phyloP scores from a whole-genome alignment of 2,329 filamentous ascomycete species.

The Diplodia seriata region DNA sequence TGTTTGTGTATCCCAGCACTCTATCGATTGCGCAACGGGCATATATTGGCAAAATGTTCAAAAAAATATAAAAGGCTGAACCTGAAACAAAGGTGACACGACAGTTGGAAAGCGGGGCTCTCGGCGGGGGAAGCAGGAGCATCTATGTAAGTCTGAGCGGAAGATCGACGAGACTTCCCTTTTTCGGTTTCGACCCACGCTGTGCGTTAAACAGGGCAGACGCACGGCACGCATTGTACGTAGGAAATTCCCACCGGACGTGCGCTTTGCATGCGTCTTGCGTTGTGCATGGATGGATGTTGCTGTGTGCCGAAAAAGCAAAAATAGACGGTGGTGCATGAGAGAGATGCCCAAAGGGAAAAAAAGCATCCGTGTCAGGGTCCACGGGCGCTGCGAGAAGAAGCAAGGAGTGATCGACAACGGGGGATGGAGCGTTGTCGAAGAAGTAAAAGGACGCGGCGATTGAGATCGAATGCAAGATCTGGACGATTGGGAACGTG shows the following conservation, averaged over 20 bases:
- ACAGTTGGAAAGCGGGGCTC: not conserved
- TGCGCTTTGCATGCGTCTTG: slow-evolving; percentile 1
- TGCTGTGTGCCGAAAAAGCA: slow-evolving; percentile 17
- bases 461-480: not conserved
- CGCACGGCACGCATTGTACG: not conserved
- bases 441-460: not conserved
- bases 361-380: not conserved
- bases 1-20: no score
- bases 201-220: not conserved
- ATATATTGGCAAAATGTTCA: not conserved
- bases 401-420: not conserved
- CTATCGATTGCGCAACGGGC: not conserved
- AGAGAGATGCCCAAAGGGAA: not conserved
- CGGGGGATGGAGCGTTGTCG: not conserved
- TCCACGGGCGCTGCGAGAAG: not conserved
- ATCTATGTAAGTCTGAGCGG: not conserved
- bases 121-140: not conserved
- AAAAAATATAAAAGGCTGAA: not conserved
- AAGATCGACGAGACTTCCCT: slow-evolving; percentile 3
- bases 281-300: not conserved
- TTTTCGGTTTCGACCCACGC: not conserved
- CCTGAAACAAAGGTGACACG: slow-evolving; percentile 19
- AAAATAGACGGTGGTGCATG: slow-evolving; percentile 9
- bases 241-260: not conserved
- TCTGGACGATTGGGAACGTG: not conserved